Evolutionary conservation across 306 rosid genomes (phyloP).

Genomic region (Geum urbanum): DNA sequence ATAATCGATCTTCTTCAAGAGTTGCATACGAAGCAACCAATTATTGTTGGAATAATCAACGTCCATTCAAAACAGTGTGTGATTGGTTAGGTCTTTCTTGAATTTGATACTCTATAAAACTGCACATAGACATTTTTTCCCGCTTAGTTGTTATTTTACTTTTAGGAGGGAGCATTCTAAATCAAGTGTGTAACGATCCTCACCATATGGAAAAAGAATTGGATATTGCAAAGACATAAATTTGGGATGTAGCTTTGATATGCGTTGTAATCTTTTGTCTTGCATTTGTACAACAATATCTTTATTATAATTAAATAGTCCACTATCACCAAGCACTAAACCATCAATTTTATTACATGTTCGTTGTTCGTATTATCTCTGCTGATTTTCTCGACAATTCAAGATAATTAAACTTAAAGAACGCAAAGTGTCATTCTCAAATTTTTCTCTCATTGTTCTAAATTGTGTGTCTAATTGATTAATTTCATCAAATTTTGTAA

Average conservation of each 20-base stretch:
- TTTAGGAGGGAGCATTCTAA: not conserved
- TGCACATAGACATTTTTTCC: not conserved
- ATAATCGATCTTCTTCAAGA: too few species aligned
- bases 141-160: not conserved
- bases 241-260: not conserved
- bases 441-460: not conserved
- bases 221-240: not conserved
- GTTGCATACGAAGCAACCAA: too few species aligned
- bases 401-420: not conserved
- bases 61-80: too few species aligned
- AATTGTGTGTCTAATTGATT: not conserved
- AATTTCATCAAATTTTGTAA: not conserved
- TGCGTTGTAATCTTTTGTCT: not conserved
- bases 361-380: too few species aligned
- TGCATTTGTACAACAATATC: too few species aligned
- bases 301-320: not conserved
- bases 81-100: not conserved
- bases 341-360: too few species aligned
- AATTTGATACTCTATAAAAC: not conserved
- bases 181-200: not conserved
- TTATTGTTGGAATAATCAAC: too few species aligned
- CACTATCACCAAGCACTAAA: not conserved
- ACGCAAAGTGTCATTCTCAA: not conserved
- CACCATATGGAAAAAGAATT: not conserved
- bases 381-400: not conserved